phyloP scores from a whole-genome alignment of 371 early-diverging fungal species.

The Mortierella polycephala region DNA sequence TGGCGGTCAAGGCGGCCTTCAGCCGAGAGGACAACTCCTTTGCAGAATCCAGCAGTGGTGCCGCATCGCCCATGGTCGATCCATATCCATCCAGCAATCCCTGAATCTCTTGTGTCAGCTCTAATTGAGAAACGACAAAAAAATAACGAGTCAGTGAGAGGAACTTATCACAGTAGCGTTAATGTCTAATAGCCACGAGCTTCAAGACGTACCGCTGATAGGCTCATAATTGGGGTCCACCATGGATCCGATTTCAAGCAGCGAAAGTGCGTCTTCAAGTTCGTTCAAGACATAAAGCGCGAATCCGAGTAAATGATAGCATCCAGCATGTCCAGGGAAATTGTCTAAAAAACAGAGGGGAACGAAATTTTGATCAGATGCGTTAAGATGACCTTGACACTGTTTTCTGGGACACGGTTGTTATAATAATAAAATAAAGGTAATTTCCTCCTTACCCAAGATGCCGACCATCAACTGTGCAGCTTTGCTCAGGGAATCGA shows the following conservation, averaged over 20 bases:
- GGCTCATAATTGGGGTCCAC: conserved; percentile 64
- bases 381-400: background rate
- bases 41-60: conserved; percentile 56
- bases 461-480: conserved; percentile 66
- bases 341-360: conserved; percentile 49
- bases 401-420: background rate
- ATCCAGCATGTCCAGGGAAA: conserved; percentile 66
- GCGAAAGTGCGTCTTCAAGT: conserved; percentile 60
- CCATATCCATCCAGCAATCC: conserved; percentile 58
- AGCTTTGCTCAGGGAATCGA: conserved; percentile 58
- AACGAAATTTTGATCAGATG: background rate
- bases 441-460: conserved; percentile 51
- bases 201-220: conserved; percentile 56
- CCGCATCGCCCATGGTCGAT: conserved; percentile 53
- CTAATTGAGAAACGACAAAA: conserved; percentile 9
- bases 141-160: background rate
- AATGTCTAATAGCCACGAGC: too few species aligned
- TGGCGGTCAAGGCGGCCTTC: conserved; percentile 56
- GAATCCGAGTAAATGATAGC: conserved; percentile 66
- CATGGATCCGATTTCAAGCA: conserved; percentile 62
- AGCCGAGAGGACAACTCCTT: conserved; percentile 59
- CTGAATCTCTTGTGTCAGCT: conserved; percentile 62
- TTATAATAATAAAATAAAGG: background rate
- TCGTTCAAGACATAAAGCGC: conserved; percentile 63
- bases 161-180: too few species aligned